phyloP scores from a whole-genome alignment of 2,329 filamentous ascomycete species.

The Myriosclerotinia scirpicola region DNA sequence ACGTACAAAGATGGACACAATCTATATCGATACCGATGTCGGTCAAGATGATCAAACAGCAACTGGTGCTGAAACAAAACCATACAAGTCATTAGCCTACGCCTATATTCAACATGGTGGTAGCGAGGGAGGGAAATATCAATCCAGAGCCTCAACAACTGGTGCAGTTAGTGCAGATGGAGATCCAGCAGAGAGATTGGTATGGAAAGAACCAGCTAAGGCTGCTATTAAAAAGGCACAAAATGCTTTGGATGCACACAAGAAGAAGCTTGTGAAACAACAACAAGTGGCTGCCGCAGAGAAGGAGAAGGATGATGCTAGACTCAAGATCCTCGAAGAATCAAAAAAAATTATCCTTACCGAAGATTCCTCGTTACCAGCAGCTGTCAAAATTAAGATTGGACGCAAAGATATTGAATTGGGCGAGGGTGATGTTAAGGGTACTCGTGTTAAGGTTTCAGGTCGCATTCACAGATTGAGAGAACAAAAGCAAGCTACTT shows the following conservation, averaged over 20 bases:
- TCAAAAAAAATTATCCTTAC: slow-evolving; percentile 73
- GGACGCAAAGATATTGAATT: slow-evolving; percentile 65
- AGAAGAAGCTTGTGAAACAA: slow-evolving; percentile 82
- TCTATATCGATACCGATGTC: slow-evolving; percentile 79
- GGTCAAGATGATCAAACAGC: slow-evolving; percentile 69
- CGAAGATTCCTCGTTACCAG: slow-evolving; percentile 71
- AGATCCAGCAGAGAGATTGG: slow-evolving; percentile 61
- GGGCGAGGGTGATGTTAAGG: slow-evolving; percentile 58
- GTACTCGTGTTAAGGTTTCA: slow-evolving; percentile 74
- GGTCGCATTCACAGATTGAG: slow-evolving; percentile 82
- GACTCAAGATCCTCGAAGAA: slow-evolving; percentile 70
- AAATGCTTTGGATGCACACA: slow-evolving; percentile 70
- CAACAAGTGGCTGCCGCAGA: slow-evolving; percentile 69
- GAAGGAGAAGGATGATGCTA: slow-evolving; percentile 70
- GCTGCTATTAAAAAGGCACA: slow-evolving; percentile 82
- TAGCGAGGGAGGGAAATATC: slow-evolving; percentile 57
- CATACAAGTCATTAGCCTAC: slow-evolving; percentile 78
- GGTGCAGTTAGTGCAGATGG: slow-evolving; percentile 60
- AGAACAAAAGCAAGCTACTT: slow-evolving; percentile 80
- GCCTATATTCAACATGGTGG: slow-evolving; percentile 70
- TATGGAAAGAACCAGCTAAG: slow-evolving; percentile 82
- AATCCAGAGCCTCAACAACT: slow-evolving; percentile 66
- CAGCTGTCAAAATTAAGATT: slow-evolving; percentile 73
- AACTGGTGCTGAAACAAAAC: slow-evolving; percentile 68
- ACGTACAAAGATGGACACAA: slow-evolving; percentile 50